Conservation (phyloP, 352 stramenopile genomes). For the Pythium brachiatum region DNA sequence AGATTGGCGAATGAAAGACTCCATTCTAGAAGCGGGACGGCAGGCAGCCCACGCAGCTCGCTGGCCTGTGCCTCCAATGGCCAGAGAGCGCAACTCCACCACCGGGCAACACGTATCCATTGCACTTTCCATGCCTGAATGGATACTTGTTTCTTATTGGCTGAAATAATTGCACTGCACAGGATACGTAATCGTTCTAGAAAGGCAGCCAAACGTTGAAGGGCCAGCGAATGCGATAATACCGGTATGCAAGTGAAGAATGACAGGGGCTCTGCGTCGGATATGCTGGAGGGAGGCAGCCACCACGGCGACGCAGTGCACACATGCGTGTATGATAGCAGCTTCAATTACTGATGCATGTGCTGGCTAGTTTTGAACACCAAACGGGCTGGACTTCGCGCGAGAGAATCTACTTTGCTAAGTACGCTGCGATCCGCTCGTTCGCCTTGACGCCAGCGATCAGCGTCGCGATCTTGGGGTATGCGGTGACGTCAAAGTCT, state of each 20-base stretch:
- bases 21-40: neutral
- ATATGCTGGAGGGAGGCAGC: no score
- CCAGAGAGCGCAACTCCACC: neutral
- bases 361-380: no score
- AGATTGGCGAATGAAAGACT: slow-evolving; percentile 18
- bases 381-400: no score
- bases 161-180: neutral
- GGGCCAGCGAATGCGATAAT: no score
- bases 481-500: slow-evolving; percentile 26
- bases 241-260: no score
- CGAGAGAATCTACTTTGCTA: no score
- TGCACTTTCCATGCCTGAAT: neutral
- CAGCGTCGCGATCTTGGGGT: slow-evolving; percentile 30
- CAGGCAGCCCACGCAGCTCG: no score
- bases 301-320: no score
- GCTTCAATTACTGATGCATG: no score
- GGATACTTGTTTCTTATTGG: neutral
- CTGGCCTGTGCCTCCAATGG: no score
- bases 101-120: neutral
- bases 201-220: neutral
- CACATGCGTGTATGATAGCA: no score
- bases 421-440: slow-evolving; percentile 26
- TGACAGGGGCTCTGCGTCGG: no score
- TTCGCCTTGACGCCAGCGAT: slow-evolving; percentile 24
- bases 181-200: neutral